Evolutionary conservation across 2,329 filamentous ascomycete genomes (phyloP), one percentile per base, ranked within the genome.

Genomic region (Botryosphaeria dothidea): DNA sequence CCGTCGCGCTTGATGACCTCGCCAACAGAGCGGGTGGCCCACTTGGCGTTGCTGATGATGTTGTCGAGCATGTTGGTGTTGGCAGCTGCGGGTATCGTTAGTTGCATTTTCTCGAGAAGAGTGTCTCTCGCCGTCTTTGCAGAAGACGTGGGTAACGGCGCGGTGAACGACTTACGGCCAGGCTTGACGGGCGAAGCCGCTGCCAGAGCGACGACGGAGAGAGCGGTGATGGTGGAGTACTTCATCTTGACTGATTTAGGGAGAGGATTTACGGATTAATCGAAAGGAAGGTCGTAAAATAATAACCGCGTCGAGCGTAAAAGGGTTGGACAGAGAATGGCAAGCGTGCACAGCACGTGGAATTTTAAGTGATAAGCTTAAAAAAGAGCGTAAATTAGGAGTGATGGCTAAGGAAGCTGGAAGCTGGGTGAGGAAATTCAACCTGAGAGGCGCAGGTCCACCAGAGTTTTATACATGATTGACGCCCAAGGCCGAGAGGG

Each of bases 191-290:
- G 73, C 63, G 62, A 54, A 21, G 72, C 71, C 57, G 65, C 51
- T 17, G 70, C 67, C 58, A 72, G 56, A 36, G 71, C 67, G 31
- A 68, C 67, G 51, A 74, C 58, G 31, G 70, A 68, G 56, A 72
- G 62, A 29, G 70, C 31, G 56, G 68, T 27, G 48, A 68, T 62
- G 57, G 72, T 54, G 63, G 66, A 69, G 70, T 71, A 69, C 66
- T 72, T 67, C 73, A 73, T 75, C 21, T 63, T 67, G 34, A 15
- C 48, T 25, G 23, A n/a, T 38, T 27, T 13, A 13, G 11, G 25
- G 31, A 27, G 27, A n/a, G 25, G 13, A 21, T 62, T 36, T 36
- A 34, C 38, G 27, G 29, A 29, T 60, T 46, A 46, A 19, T 60
- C 56, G 56, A 46, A 60, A 46, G 56, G 41, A 46, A 41, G 56